Percentiles rank a stretch among this genome's conserved stretches.
Conservation (phyloP, 768 basidiomycete genomes). For the Cubamyces sp. region DNA sequence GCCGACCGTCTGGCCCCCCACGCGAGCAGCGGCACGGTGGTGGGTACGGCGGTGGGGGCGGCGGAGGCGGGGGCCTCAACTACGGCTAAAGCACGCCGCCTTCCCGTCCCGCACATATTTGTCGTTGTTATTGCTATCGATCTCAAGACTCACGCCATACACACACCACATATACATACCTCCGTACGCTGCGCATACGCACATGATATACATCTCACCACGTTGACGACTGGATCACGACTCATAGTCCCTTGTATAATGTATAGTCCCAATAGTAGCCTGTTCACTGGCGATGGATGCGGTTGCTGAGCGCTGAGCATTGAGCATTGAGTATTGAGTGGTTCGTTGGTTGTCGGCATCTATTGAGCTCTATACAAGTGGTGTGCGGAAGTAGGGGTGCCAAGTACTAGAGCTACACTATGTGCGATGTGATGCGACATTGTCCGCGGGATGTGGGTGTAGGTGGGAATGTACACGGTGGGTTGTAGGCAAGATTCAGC, state of each 20-base stretch:
- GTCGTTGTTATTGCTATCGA: constrained; percentile 17
- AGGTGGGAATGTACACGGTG: too few relatives aligned
- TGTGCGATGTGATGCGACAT: too few relatives aligned
- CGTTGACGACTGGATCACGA: background rate
- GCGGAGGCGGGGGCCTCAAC: constrained; percentile 33
- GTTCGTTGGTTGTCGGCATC: too few relatives aligned
- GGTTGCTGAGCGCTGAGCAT: too few relatives aligned
- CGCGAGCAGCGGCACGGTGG: constrained; percentile 24
- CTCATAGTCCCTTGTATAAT: constrained; percentile 11
- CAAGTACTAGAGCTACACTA: constrained; percentile 4
- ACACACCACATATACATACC: background rate
- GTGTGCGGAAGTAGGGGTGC: too few relatives aligned
- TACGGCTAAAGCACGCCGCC: constrained; percentile 32
- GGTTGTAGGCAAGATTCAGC: constrained; percentile 4
- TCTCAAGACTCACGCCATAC: background rate
- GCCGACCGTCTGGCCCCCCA: constrained; percentile 15
- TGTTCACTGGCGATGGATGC: background rate
- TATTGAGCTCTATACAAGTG: too few relatives aligned
- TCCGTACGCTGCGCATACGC: background rate
- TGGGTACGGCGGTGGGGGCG: constrained; percentile 24
- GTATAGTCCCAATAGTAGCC: constrained; percentile 1
- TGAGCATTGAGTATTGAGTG: too few relatives aligned
- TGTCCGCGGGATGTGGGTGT: too few relatives aligned
- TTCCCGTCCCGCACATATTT: too few relatives aligned
- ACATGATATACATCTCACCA: background rate